Evolutionary conservation across 2,329 filamentous ascomycete genomes (phyloP), one percentile per base, ranked within the genome.

Genomic region (Colletotrichum lini): DNA sequence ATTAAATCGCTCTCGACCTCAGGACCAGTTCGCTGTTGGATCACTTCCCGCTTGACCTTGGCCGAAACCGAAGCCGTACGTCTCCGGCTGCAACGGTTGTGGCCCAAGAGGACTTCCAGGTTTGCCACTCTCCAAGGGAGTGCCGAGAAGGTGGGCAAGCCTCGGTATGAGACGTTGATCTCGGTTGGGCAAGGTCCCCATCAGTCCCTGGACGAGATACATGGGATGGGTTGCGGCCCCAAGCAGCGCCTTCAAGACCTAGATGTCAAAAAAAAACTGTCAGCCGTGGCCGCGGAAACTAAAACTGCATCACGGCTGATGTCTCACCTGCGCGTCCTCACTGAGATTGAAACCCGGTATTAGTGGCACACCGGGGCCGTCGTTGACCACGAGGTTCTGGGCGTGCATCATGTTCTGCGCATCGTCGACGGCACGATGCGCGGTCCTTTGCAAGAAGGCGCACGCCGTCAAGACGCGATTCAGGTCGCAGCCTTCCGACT

Each of bases 121-220:
- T 21, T 62, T 62, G 10, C 58, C 70, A 38, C 58, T 59, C 30
- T 65, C 65, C 30, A 69, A 64, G 30, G 72, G 64, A 45, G 65
- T 69, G 23, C 69, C 61, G 7, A 73, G 65, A 8, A 73, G 40
- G 30, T 58, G 57, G 38, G 69, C 60, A 40, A 73, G 65, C 45
- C 61, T 62, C 23, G 64, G 40, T 30, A 50, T 65, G 44, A 72
- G 65, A 47, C 52, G 59, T 9, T 69, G 53, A 30, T 73, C 72
- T 62, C 72, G 64, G 61, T 72, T 73, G 38, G 72, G 65, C 30
- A 69, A 53, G 23, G 72, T 73, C 13, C 69, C 72, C 56, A 73
- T 58, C 23, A 72, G 52, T 26, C 65, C 69, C 47, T 73, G 72
- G 9, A 65, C 52, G 10, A 73, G 69, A 42, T 72, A 69, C 72